Base-by-base conservation (phyloP, 2,329 filamentous ascomycete genomes). In the Colletotrichum eleusines region DNA sequence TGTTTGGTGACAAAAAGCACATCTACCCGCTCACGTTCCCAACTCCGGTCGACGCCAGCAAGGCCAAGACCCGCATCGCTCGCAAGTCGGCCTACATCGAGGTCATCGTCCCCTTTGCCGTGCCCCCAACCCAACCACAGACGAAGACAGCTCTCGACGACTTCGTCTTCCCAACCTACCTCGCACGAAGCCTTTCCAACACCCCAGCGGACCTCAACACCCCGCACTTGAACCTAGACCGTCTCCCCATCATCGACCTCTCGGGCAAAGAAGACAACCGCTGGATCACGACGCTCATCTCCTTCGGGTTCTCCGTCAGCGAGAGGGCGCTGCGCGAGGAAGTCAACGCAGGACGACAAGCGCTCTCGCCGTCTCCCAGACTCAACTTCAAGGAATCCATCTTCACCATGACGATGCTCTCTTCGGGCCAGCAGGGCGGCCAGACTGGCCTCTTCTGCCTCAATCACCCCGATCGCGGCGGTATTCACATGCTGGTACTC, bases 371-470 rank as follows among this genome's bases (percentile, higher is more conserved):
- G 0, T 78, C 82, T 3, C 66, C 76, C 4, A 80, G 84, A 0
- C 74, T 84, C 61, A 83, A 84, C 74, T 83, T 87, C 75, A 87
- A 87, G 71, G 83, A 86, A 69, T 83, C 84, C 0, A 63, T 87
- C 14, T 83, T 84, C 68, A 81, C 81, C 42, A 82, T 87, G 75
- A 84, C 85, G 73, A 84, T 83, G 81, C 69, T 84, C 31, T 75
- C 80, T 4, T 80, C 84, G 0, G 85, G 85, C 2, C 76, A 85
- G 5, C 83, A 86, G 53, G 84, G 82, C 7, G 80, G 79, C 0
- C 81, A 84, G 66, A 84, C 83, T 0, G 81, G 82, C 2, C 74
- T 86, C 4, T 86, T 87, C 71, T 78, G 80, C 2, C 79, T 87
- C 26, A 75, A 77, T 14, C 77, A 83, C 38, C 78, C 79, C 0